These are phyloP conservation scores for Gossypium arboreum DNA, from an alignment of 345 rosid genomes.

Conservation along the genomic window DNA sequence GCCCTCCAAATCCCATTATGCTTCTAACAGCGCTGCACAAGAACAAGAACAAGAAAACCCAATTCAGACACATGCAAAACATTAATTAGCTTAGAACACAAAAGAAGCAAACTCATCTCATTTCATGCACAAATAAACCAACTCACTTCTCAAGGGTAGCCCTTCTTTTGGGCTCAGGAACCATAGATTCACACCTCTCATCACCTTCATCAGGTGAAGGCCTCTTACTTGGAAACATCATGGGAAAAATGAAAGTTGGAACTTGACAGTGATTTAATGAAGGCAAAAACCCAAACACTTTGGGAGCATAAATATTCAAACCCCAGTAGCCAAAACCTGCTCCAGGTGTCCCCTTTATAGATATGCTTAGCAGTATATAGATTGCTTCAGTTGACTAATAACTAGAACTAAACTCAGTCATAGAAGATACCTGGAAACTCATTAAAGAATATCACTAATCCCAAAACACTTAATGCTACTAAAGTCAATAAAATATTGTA, in stretches of 20 bases:
- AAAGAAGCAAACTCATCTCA: conserved; percentile 4
- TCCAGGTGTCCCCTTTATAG: not conserved
- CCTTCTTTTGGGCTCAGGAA: conserved; percentile 25
- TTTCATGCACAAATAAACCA: not conserved
- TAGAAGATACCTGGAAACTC: not conserved
- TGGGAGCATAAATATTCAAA: not conserved
- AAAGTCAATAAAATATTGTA: not conserved
- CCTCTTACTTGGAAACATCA: conserved; percentile 31
- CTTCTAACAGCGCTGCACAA: conserved; percentile 37
- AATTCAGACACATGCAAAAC: not conserved
- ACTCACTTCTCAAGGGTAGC: conserved; percentile 28
- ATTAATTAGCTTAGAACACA: not conserved
- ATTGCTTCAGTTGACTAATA: not conserved
- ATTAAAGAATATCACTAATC: not conserved
- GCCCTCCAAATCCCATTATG: conserved; percentile 31
- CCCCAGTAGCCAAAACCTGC: not conserved
- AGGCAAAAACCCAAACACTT: not conserved
- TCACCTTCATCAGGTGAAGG: conserved; percentile 25
- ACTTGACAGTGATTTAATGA: not conserved
- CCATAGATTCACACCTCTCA: conserved; percentile 23
- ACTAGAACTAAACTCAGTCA: not conserved
- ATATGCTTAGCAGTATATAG: not conserved
- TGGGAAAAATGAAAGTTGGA: not conserved
- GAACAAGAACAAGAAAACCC: not conserved
- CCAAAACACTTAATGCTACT: not conserved